Evolutionary conservation across 23 red algal genomes (phyloP).

Genomic region (Gracilaria domingensis): DNA sequence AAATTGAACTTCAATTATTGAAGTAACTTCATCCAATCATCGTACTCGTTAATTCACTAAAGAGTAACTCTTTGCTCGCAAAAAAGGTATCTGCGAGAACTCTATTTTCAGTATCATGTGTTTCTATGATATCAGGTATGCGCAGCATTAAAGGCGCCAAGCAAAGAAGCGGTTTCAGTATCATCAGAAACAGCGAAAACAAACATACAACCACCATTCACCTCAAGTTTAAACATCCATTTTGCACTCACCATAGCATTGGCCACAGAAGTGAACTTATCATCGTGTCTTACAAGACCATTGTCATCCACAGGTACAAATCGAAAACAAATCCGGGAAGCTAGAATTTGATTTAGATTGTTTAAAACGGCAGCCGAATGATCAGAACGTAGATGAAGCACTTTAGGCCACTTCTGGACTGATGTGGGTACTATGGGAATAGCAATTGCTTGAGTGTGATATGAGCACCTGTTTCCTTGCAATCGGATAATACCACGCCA

Average conservation of each 20-base stretch:
- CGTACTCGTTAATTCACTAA: too few relatives aligned
- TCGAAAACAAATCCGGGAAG: background rate
- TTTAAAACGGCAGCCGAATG: background rate
- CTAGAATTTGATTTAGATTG: background rate
- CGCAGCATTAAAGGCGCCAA: background rate
- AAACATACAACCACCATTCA: background rate
- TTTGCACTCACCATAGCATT: background rate
- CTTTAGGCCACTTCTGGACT: background rate
- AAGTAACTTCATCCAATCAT: too few relatives aligned
- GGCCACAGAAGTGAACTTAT: background rate
- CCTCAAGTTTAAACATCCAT: background rate
- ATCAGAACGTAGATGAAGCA: background rate
- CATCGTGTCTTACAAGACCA: background rate
- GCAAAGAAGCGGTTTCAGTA: background rate
- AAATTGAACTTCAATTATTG: too few relatives aligned
- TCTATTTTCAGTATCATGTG: too few relatives aligned
- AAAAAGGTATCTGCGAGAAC: too few relatives aligned
- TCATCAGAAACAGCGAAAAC: background rate
- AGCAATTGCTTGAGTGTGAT: background rate
- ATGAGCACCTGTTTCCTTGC: background rate
- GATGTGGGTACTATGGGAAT: background rate
- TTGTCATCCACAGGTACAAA: background rate
- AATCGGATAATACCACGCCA: background rate
- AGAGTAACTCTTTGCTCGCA: too few relatives aligned
- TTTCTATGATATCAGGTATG: too few relatives aligned